phyloP scores from a whole-genome alignment of 1,139 yeast genomes.

The Lodderomyces metapsilosis region DNA sequence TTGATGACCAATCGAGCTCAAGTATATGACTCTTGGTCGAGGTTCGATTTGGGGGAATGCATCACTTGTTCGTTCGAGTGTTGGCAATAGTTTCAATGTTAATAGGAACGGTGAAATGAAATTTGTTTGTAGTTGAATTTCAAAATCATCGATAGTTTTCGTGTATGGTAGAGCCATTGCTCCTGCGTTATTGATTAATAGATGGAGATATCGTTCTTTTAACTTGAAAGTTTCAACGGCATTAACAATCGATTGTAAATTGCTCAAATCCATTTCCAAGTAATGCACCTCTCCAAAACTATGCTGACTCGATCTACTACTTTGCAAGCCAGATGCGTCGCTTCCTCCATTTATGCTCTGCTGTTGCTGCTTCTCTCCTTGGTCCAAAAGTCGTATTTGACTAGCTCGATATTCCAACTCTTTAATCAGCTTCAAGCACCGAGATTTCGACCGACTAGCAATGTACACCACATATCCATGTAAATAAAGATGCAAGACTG shows the following conservation, averaged over 20 bases:
- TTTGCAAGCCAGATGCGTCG: background rate
- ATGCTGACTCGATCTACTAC: slow-evolving; percentile 13
- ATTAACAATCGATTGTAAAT: slow-evolving; percentile 53
- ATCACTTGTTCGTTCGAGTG: slow-evolving; percentile 42
- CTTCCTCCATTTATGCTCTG: background rate
- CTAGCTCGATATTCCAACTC: slow-evolving; percentile 56
- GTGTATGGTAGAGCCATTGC: slow-evolving; percentile 73
- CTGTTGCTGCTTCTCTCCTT: background rate
- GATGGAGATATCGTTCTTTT: slow-evolving; percentile 53
- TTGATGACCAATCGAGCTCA: slow-evolving; percentile 71
- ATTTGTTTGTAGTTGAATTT: slow-evolving; percentile 78
- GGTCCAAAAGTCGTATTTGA: slow-evolving; percentile 16
- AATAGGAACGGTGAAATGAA: slow-evolving; percentile 74
- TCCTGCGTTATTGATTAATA: slow-evolving; percentile 79
- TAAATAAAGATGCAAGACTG: slow-evolving; percentile 69
- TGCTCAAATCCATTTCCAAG: slow-evolving; percentile 62
- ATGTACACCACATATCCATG: slow-evolving; percentile 78
- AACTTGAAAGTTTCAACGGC: slow-evolving; percentile 52
- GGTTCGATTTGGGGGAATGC: slow-evolving; percentile 27
- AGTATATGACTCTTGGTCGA: slow-evolving; percentile 58
- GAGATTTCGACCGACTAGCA: slow-evolving; percentile 63
- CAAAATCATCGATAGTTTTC: slow-evolving; percentile 68
- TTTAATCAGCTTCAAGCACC: slow-evolving; percentile 55
- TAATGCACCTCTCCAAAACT: slow-evolving; percentile 58
- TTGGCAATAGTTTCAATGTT: slow-evolving; percentile 59